Base-by-base conservation (phyloP, 805 yeast species). In the Suhomyces kilbournensis region DNA sequence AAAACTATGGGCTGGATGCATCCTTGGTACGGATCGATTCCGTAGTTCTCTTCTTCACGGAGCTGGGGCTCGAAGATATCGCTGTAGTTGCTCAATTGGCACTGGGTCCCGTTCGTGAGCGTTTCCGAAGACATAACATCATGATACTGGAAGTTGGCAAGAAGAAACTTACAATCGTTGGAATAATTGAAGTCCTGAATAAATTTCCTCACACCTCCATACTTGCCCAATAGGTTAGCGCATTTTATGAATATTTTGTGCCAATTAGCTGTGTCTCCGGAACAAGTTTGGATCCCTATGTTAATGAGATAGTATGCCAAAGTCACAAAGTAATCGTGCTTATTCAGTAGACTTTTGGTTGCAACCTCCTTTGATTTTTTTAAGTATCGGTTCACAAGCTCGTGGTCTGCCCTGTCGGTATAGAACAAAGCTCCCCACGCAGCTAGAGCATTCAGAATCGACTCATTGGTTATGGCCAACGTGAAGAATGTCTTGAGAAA, bases 11-110 rank as follows among this genome's bases (percentile, higher is more conserved):
- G 70, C 43, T 75, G 74, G 8, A 70, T 63, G 50, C 76, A 65
- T 2, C 80, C 80, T 56, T 75, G 78, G 50, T 71, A 70, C 19
- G 81, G 80, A 53, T 77, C 80, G 3, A 75, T 54, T 0, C 79
- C 79, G 57, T 74, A 72, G 20, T 58, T 60, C n/a, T 52, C 62
- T n/a, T 55, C 50, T 42, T 59, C 51, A n/a, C 66, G 49, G 22
- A 61, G 65, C 8, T 7, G 12, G 19, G 60, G 52, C 30, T 59
- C 58, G 47, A 75, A 70, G 26, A 74, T 61, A 42, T 61, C 65
- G 44, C 63, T 55, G 57, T 76, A 77, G 25, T 61, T 68, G n/a
- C 56, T 53, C 58, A 75, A 65, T 12, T 68, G 63, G 46, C 73
- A 60, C 17, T 66, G 58, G 1, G 81, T 75, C 3, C 81, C 81